These are phyloP conservation scores for Thymus mandschuricus DNA, from an alignment of 257 asterid species.

Conservation along the genomic window DNA sequence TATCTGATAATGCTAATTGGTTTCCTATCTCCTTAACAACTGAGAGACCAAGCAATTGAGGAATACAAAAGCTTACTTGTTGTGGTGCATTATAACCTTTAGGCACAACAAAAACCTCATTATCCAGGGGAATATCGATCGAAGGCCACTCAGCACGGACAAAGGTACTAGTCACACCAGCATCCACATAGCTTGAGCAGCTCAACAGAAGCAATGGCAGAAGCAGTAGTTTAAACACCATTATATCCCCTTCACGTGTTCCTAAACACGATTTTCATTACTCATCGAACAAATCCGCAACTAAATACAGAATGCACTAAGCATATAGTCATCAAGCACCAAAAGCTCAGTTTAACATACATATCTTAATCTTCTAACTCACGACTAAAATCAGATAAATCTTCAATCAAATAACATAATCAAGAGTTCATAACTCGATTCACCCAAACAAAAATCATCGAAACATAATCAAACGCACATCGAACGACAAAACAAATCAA, in stretches of 20 bases:
- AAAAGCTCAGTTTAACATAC: not conserved
- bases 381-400: not conserved
- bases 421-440: not conserved
- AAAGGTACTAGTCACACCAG: conserved; percentile 70
- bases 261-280: conserved; percentile 32
- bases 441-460: conserved; percentile 11
- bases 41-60: not conserved
- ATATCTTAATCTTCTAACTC: not conserved
- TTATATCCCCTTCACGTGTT: conserved; percentile 39
- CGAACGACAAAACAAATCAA: not conserved
- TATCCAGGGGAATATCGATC: conserved; percentile 72
- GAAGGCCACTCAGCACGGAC: conserved; percentile 80
- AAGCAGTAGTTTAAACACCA: conserved; percentile 47
- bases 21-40: not conserved
- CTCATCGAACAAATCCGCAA: conserved; percentile 16
- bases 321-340: not conserved
- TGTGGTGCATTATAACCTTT: conserved; percentile 82
- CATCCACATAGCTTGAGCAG: conserved; percentile 48
- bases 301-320: not conserved
- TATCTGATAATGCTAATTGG: not conserved
- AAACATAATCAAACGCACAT: not conserved
- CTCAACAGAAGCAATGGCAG: conserved; percentile 45
- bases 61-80: conserved; percentile 58
- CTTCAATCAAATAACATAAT: not conserved
- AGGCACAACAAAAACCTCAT: conserved; percentile 75